A percentile compares a stretch with the other conserved stretches of the same genome.
Conservation (phyloP, 208 protist species). For the Leishmania major region DNA sequence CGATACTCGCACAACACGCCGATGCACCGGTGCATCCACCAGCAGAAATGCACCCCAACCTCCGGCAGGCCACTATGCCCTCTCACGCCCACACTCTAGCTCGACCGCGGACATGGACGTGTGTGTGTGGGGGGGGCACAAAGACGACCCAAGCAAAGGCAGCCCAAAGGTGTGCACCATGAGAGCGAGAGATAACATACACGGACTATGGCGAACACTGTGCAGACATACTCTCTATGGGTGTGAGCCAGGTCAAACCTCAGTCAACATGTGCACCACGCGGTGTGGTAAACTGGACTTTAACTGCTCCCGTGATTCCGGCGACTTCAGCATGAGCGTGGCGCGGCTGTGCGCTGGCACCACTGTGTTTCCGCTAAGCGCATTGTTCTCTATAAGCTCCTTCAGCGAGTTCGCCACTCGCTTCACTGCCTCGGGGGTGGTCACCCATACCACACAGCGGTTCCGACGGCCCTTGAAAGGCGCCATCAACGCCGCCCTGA, state of each 20-base stretch:
- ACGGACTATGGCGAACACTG: not conserved
- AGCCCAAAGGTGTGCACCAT: not conserved
- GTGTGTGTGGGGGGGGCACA: not conserved
- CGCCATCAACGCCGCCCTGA: slow-evolving; percentile 27
- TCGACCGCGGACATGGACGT: not conserved
- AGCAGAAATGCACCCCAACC: not conserved
- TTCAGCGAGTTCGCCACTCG: slow-evolving; percentile 55
- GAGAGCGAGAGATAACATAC: not conserved
- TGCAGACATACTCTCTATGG: not conserved
- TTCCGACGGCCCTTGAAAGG: slow-evolving; percentile 12
- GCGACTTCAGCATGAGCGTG: slow-evolving; percentile 48
- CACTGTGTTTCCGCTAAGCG: slow-evolving; percentile 47
- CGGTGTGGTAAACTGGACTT: slow-evolving; percentile 68
- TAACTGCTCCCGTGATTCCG: slow-evolving; percentile 47
- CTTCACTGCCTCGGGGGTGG: slow-evolving; percentile 30
- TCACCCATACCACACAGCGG: slow-evolving; percentile 64
- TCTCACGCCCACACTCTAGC: not conserved
- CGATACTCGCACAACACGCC: not conserved
- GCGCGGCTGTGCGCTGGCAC: slow-evolving; percentile 47
- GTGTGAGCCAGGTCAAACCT: slow-evolving; percentile 1
- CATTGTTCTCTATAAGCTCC: slow-evolving; percentile 74
- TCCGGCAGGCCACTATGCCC: not conserved
- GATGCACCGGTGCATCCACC: slow-evolving; percentile 1
- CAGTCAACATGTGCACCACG: slow-evolving; percentile 74
- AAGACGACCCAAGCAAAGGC: slow-evolving; percentile 4